A percentile compares a stretch with the other conserved stretches of the same genome.
These are phyloP conservation scores for Pleurotus pulmonarius DNA, from an alignment of 768 basidiomycete species.

Conservation along the genomic window DNA sequence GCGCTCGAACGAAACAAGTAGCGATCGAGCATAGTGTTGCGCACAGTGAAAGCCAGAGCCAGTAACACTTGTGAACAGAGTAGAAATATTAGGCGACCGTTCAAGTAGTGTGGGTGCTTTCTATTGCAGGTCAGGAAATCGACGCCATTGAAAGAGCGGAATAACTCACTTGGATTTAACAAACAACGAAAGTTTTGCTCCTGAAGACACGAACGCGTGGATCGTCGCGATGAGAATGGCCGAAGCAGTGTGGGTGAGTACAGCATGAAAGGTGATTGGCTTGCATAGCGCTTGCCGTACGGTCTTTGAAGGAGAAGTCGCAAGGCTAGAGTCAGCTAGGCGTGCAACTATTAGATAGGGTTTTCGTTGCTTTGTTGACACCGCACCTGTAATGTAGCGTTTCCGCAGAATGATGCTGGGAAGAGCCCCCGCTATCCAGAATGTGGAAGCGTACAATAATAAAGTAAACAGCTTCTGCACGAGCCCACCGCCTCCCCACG, in stretches of 20 bases:
- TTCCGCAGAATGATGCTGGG: constrained; percentile 61
- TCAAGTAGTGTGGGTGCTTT: constrained; percentile 73
- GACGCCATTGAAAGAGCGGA: neutral
- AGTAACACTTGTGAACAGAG: constrained; percentile 46
- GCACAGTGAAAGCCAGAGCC: constrained; percentile 44
- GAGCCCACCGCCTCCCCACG: constrained; percentile 40
- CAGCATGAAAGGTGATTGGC: constrained; percentile 39
- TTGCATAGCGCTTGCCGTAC: constrained; percentile 45
- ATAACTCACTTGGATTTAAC: constrained; percentile 59
- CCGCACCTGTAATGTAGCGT: constrained; percentile 54
- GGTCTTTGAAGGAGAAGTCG: constrained; percentile 49
- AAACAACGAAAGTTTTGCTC: constrained; percentile 50
- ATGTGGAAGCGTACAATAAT: constrained; percentile 32
- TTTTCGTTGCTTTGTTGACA: neutral
- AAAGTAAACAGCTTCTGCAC: constrained; percentile 31
- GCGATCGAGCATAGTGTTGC: constrained; percentile 63
- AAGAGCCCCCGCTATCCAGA: constrained; percentile 51
- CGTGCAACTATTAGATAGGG: neutral
- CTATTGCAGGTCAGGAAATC: constrained; percentile 25
- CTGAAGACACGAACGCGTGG: constrained; percentile 35
- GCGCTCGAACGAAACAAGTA: constrained; percentile 37
- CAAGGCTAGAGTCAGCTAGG: constrained; percentile 42
- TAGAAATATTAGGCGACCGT: constrained; percentile 63
- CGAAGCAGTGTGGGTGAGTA: constrained; percentile 44
- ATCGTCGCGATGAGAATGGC: constrained; percentile 38